phyloP scores from a whole-genome alignment of 2,329 filamentous ascomycete species.

The Exophiala xenobiotica region DNA sequence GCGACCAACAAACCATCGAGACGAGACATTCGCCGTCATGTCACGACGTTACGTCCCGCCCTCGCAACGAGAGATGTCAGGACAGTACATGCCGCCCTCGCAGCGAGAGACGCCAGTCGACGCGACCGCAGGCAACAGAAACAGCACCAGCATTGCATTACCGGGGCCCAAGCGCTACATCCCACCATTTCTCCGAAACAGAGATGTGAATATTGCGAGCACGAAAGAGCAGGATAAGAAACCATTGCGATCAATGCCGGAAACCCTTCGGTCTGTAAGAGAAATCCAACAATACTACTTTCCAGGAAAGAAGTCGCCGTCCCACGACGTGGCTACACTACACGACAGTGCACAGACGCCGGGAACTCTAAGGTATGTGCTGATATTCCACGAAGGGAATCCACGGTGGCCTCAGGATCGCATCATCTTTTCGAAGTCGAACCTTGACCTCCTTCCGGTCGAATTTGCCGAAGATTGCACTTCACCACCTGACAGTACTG shows the following conservation, averaged over 20 bases:
- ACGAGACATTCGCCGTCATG: not conserved
- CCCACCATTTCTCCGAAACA: too few relatives aligned
- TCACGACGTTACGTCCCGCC: not conserved
- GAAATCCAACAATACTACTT: not conserved
- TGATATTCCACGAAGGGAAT: conserved; percentile 23
- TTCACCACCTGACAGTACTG: too few relatives aligned
- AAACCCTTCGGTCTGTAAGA: too few relatives aligned
- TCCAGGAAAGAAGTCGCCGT: not conserved
- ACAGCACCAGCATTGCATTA: too few relatives aligned
- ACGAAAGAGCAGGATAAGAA: not conserved
- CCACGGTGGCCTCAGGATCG: conserved; percentile 19
- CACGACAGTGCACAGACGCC: conserved; percentile 18
- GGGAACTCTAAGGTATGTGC: conserved; percentile 17
- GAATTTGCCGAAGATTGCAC: not conserved
- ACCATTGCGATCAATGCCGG: not conserved
- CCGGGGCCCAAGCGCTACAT: too few relatives aligned
- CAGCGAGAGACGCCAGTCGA: not conserved
- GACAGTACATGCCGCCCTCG: not conserved
- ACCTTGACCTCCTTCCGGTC: conserved; percentile 15
- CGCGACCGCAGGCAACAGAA: not conserved
- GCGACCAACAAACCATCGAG: too few relatives aligned
- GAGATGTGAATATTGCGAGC: too few relatives aligned
- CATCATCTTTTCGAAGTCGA: conserved; percentile 23
- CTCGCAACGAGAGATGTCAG: not conserved
- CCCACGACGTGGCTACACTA: conserved; percentile 1